Percentiles rank a stretch among this genome's conserved stretches.
Evolutionary conservation across 257 asterid genomes (phyloP).

Genomic region (Jasminum sambac): DNA sequence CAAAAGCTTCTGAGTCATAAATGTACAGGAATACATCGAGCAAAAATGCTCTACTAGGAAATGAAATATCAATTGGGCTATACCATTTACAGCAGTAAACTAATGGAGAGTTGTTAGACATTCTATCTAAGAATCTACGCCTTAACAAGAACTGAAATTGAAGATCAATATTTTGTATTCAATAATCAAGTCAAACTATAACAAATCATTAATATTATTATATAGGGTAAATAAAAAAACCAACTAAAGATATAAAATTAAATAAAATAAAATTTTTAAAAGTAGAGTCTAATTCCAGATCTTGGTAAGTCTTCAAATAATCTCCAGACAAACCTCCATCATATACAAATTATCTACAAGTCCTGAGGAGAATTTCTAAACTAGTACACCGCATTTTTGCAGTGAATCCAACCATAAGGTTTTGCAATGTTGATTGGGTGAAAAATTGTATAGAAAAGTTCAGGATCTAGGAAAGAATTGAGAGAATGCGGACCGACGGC

Average conservation of each 20-base stretch:
- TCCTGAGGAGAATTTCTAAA: background rate
- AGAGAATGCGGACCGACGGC: too few species aligned
- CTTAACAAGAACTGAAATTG: background rate
- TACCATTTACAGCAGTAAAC: background rate
- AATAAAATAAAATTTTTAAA: background rate
- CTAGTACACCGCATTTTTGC: too few species aligned
- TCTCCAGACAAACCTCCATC: background rate
- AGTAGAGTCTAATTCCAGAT: too few species aligned
- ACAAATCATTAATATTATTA: background rate
- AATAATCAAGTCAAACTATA: background rate
- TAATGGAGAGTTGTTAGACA: background rate
- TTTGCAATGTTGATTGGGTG: too few species aligned
- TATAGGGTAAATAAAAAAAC: background rate
- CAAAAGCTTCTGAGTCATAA: background rate
- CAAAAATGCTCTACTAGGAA: conserved; percentile 3
- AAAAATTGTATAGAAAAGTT: too few species aligned
- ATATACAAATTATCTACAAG: background rate
- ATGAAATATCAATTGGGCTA: conserved; percentile 11
- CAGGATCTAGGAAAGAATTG: too few species aligned
- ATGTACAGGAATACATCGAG: conserved; percentile 3
- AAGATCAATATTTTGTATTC: background rate
- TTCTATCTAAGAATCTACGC: background rate
- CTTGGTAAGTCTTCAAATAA: background rate
- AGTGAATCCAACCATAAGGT: too few species aligned
- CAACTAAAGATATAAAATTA: background rate